Base-by-base conservation (phyloP, 805 yeast species). In the Metschnikowia noctiluminum region DNA sequence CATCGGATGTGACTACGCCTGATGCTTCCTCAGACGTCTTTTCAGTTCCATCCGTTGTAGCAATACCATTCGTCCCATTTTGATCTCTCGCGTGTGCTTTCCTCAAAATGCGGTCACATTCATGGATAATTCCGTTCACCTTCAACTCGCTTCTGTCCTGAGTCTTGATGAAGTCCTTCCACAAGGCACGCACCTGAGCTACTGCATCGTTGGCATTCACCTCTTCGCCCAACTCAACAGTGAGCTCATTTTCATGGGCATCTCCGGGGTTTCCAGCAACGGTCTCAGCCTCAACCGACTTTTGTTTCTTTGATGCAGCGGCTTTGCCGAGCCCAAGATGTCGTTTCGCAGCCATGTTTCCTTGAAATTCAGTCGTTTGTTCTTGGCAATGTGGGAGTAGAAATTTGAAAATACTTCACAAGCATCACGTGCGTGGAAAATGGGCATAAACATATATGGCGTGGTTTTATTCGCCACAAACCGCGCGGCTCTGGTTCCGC, bases 121-220 rank as follows among this genome's bases (percentile, higher is more conserved):
- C 97, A 59, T 91, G 96, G n/a, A 92, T 78, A 5, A 91, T 77
- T 26, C 97, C 97, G 59, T 90, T 87, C 49, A 87, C 62, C 34
- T 87, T 76, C 51, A 82, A 67, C 60, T 84, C 87, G 54, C 78
- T 80, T 21, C 84, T 85, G 48, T 79, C 78, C 4, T 78, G 81
- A 2, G 85, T 73, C 5, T 70, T 63, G 38, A 68, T 58, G 66
- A 80, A 88, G 3, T 88, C 82, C 13, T 71, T 67, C 86, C 91
- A 89, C 37, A 91, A 68, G 1, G 87, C 95, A 50, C 68, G 70
- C 50, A 91, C 67, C 63, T 89, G 96, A 7, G 82, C 82, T n/a
- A 88, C 60, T 57, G 88, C 94, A 62, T 89, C 90, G 51, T 86
- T 84, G 6, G 86, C 82, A 59, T 87, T 89, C 1, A 77, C 84